phyloP scores from a whole-genome alignment of 768 basidiomycete genomes.

The Dioszegia aurantiaca region DNA sequence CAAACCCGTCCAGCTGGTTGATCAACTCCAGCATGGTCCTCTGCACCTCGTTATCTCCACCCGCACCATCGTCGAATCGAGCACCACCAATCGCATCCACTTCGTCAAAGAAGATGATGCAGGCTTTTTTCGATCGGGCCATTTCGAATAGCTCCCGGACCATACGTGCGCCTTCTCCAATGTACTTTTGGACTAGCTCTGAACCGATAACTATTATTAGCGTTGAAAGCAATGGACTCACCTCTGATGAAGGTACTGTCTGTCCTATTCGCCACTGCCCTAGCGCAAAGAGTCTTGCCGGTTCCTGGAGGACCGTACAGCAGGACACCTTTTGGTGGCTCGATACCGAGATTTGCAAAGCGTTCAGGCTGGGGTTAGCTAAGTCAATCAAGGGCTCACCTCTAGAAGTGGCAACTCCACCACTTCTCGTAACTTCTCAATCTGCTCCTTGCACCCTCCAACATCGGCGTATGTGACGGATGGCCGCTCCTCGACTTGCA shows the following conservation, averaged over 20 bases:
- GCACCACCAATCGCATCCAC: slow-evolving; percentile 98
- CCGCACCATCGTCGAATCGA: slow-evolving; percentile 95
- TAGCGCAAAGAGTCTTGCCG: slow-evolving; percentile 95
- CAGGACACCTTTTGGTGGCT: slow-evolving; percentile 96
- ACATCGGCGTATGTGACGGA: slow-evolving; percentile 97
- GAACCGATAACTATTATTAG: slow-evolving; percentile 75
- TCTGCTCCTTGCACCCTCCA: slow-evolving; percentile 98
- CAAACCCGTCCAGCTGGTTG: slow-evolving; percentile 97
- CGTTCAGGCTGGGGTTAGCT: slow-evolving; percentile 75
- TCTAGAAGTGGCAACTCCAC: slow-evolving; percentile 94
- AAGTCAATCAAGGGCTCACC: slow-evolving; percentile 57
- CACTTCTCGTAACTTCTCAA: slow-evolving; percentile 96
- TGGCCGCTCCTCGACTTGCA: slow-evolving; percentile 95
- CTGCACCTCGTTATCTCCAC: slow-evolving; percentile 98
- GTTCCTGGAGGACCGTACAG: slow-evolving; percentile 66
- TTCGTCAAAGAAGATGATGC: slow-evolving; percentile 99
- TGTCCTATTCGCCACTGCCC: slow-evolving; percentile 96
- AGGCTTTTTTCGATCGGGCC: slow-evolving; percentile 97
- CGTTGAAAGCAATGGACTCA: slow-evolving; percentile 12
- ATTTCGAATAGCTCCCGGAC: slow-evolving; percentile 98
- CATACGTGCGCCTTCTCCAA: slow-evolving; percentile 98
- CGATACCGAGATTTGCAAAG: slow-evolving; percentile 96
- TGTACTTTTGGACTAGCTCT: slow-evolving; percentile 99
- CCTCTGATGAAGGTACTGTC: slow-evolving; percentile 95
- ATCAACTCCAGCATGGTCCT: slow-evolving; percentile 98